Evolutionary conservation across 768 basidiomycete species (phyloP).

Genomic region (Tulasnella sp.): DNA sequence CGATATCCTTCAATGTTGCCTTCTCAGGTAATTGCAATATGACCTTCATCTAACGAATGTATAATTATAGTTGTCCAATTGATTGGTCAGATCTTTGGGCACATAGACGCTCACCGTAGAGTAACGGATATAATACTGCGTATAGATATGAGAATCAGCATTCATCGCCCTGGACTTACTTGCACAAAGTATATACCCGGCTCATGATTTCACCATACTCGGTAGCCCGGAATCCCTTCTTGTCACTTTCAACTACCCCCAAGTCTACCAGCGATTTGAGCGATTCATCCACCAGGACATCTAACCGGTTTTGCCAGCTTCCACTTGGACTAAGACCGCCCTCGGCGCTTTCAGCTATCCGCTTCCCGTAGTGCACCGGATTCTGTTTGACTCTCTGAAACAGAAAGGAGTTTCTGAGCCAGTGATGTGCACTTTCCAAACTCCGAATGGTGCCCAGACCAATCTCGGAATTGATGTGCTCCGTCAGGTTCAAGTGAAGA

Average conservation of each 20-base stretch:
- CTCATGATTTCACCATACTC: slow-evolving; percentile 80
- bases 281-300: slow-evolving; percentile 59
- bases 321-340: slow-evolving; percentile 37
- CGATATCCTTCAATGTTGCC: slow-evolving; percentile 52
- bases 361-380: slow-evolving; percentile 58
- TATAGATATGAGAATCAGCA: neutral
- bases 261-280: slow-evolving; percentile 48
- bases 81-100: slow-evolving; percentile 2
- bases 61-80: neutral
- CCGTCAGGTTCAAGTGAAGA: slow-evolving; percentile 67
- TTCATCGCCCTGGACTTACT: neutral
- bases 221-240: slow-evolving; percentile 42
- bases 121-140: slow-evolving; percentile 62
- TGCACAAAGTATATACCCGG: slow-evolving; percentile 39
- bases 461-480: slow-evolving; percentile 92
- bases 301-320: slow-evolving; percentile 57
- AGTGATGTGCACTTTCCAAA: slow-evolving; percentile 55
- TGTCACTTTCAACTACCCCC: slow-evolving; percentile 29
- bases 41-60: slow-evolving; percentile 43
- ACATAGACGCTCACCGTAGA: slow-evolving; percentile 36
- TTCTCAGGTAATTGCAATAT: slow-evolving; percentile 47
- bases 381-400: slow-evolving; percentile 79
- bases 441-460: slow-evolving; percentile 70
- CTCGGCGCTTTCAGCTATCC: slow-evolving; percentile 16
- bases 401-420: slow-evolving; percentile 78